These are phyloP conservation scores for Rhododendron vialii DNA, from an alignment of 148 eudicot genomes.

Conservation along the genomic window DNA sequence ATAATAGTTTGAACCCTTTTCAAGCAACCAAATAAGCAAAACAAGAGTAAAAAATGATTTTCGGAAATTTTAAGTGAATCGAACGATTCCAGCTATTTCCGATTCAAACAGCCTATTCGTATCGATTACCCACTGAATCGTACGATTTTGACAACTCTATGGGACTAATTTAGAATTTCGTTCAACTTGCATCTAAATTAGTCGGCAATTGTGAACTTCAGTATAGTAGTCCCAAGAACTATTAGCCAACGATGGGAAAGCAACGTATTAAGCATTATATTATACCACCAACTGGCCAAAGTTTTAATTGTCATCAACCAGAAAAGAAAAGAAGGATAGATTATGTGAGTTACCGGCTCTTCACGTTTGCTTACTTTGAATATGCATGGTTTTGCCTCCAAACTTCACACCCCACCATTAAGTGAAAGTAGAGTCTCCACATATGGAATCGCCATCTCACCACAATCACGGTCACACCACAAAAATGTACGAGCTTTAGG, in stretches of 20 bases:
- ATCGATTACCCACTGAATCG: no score
- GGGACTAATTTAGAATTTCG: no score
- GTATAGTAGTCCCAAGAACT: not conserved
- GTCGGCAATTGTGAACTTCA: not conserved
- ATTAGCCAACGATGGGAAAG: not conserved
- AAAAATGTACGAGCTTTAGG: not conserved
- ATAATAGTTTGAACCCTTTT: no score
- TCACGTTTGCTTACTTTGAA: not conserved
- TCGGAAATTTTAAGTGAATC: no score
- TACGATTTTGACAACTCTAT: no score
- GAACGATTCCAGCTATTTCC: no score
- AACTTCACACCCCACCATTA: not conserved
- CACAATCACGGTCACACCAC: not conserved
- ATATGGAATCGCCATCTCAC: not conserved
- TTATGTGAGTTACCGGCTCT: not conserved
- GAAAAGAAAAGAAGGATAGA: not conserved
- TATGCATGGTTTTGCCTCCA: not conserved
- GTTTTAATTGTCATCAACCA: not conserved
- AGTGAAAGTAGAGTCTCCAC: not conserved
- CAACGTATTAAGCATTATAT: not conserved
- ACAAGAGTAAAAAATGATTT: no score
- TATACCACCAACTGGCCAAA: not conserved
- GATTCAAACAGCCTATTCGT: no score
- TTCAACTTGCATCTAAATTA: not conserved
- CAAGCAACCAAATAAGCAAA: no score